Base-by-base conservation (phyloP, 2,329 filamentous ascomycete genomes). In the Graphiopsis chlorocephala region DNA sequence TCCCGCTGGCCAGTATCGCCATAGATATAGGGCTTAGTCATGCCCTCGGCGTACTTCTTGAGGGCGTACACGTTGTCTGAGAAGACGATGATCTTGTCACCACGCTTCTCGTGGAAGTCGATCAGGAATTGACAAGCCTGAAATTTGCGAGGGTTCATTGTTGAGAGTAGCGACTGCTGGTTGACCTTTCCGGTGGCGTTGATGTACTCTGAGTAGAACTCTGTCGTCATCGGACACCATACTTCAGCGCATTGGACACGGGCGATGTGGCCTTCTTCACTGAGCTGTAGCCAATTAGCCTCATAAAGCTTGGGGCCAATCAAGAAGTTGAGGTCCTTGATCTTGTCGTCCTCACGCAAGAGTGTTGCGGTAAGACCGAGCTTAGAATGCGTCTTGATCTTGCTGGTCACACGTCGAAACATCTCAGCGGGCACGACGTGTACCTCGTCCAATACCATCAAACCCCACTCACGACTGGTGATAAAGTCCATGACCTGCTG, bases 271-370 rank as follows among this genome's bases (percentile, higher is more conserved):
- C 95, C 95, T 78, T 97, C 93, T 73, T 97, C 92, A 1, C 94
- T 95, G 47, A 99, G 85, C 77, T 99, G 95, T 88, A 98, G 97
- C 95, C 95, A 99, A 77, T 99, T 99, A 29, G 95, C 95, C 78
- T 99, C 95, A 75, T 97, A 99, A 0, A 99, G 83, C 77, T 99
- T 99, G 0, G 95, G 95, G 0, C 95, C 95, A 72, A 99, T 98
- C 65, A 99, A 81, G 75, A 98, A 99, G 77, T 99, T 99, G 53
- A 99, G 80, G 82, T 98, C 93, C 28, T 91, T 92, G 75, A 99
- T 99, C 81, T 98, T 98, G 82, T 99, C 94, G 73, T 99, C 95
- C 79, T 99, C 95, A 81, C 95, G 87, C 17, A 99, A 86, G 12
- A 99, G 82, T 0, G 95, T 99, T 0, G 95, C 95, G 0, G 95